These are phyloP conservation scores for Berberis thunbergii DNA, from an alignment of 164 flowering plant genomes.

Conservation along the genomic window DNA sequence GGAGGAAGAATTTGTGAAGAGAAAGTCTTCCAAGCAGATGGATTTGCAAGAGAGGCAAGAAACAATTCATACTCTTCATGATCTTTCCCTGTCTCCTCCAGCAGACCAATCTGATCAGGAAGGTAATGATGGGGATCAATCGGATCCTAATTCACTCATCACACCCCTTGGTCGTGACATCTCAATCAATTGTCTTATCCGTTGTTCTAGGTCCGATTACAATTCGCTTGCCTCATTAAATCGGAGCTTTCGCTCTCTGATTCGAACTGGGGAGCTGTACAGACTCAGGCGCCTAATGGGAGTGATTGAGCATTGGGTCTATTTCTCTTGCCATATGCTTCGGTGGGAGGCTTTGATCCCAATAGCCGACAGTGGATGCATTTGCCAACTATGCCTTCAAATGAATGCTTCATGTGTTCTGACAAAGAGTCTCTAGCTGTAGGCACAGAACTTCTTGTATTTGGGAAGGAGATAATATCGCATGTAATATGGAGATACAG, in stretches of 20 bases:
- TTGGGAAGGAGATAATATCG: constrained; percentile 60
- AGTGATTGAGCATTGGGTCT: constrained; percentile 85
- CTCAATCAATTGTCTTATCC: constrained; percentile 58
- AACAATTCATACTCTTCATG: background rate
- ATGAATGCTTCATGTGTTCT: constrained; percentile 66
- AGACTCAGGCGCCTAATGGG: constrained; percentile 45
- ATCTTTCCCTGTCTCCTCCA: constrained; percentile 11
- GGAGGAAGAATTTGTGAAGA: constrained; percentile 2
- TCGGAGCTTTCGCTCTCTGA: constrained; percentile 43
- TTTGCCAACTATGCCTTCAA: constrained; percentile 61
- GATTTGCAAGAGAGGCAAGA: constrained; percentile 9
- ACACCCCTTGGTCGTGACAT: constrained; percentile 60
- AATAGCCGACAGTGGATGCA: constrained; percentile 66
- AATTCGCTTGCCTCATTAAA: constrained; percentile 63
- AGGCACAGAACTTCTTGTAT: constrained; percentile 93
- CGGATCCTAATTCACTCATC: constrained; percentile 40
- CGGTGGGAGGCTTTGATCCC: constrained; percentile 95
- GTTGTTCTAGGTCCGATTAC: constrained; percentile 82
- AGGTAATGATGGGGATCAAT: constrained; percentile 26
- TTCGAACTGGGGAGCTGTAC: constrained; percentile 66
- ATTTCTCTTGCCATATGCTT: constrained; percentile 68
- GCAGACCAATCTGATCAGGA: constrained; percentile 20
- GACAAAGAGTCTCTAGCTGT: constrained; percentile 96
- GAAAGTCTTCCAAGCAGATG: constrained; percentile 15
- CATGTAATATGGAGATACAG: constrained; percentile 71